These are phyloP conservation scores for Melastoma candidum DNA, from an alignment of 441 rosid genomes.

Conservation along the genomic window DNA sequence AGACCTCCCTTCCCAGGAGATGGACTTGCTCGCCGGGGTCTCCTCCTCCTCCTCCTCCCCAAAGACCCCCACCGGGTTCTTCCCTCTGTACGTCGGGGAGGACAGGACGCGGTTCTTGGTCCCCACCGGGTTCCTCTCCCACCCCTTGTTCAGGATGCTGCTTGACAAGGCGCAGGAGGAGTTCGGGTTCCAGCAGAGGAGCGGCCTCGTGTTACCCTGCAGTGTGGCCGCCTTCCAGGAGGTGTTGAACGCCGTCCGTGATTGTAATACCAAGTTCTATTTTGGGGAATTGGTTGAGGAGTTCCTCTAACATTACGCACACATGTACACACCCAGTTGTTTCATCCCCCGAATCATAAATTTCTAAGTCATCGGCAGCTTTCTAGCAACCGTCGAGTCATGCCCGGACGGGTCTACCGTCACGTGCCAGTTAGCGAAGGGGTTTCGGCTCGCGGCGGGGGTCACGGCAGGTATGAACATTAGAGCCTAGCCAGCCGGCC, in stretches of 20 bases:
- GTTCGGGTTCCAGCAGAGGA: slow-evolving; percentile 38
- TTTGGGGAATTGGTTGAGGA: slow-evolving; percentile 63
- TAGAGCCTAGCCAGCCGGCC: no score
- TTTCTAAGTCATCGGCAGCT: no score
- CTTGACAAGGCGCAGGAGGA: slow-evolving; percentile 65
- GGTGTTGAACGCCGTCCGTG: slow-evolving; percentile 52
- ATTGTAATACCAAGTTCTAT: slow-evolving; percentile 54
- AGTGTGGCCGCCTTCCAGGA: slow-evolving; percentile 56
- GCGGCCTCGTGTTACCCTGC: slow-evolving; percentile 64
- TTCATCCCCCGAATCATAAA: no score
- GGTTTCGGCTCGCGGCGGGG: no score
- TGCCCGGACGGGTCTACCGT: no score
- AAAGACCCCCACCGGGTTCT: slow-evolving; percentile 55
- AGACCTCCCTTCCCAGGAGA: slow-evolving; percentile 12
- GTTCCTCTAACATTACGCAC: slow-evolving; percentile 25
- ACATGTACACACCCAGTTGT: no score
- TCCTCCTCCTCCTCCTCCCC: not conserved
- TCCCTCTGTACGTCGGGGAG: slow-evolving; percentile 68
- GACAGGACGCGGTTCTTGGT: slow-evolving; percentile 53
- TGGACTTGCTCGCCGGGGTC: not conserved
- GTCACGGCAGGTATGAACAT: no score
- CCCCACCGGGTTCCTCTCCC: slow-evolving; percentile 57
- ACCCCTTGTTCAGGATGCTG: slow-evolving; percentile 72
- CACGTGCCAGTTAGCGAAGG: no score
- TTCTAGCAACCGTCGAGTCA: no score